These are phyloP conservation scores for Komagataella kurtzmanii DNA, from an alignment of 805 yeast species.

Conservation along the genomic window DNA sequence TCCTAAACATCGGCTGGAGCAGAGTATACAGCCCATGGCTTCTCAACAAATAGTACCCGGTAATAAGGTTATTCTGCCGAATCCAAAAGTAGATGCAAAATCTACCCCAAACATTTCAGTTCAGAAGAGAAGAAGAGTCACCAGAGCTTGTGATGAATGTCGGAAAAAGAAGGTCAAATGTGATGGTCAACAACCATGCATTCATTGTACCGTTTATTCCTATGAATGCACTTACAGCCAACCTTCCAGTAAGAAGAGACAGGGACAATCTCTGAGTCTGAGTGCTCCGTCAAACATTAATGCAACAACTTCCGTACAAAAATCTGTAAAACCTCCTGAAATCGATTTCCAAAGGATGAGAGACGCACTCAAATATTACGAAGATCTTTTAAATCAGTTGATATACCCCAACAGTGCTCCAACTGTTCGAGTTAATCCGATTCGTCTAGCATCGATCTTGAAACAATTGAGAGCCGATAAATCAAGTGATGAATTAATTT, in stretches of 20 bases:
- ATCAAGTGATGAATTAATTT: background rate
- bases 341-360: background rate
- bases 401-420: background rate
- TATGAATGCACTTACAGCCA: conserved; percentile 79
- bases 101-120: conserved; percentile 1
- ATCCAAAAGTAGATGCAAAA: background rate
- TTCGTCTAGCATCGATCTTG: conserved; percentile 18
- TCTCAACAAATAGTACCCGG: background rate
- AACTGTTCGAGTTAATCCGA: conserved; percentile 16
- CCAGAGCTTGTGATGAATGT: conserved; percentile 67
- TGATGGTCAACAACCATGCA: conserved; percentile 69
- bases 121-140: conserved; percentile 48
- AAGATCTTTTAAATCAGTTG: background rate
- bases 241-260: conserved; percentile 44
- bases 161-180: conserved; percentile 68
- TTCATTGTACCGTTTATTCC: conserved; percentile 76
- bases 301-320: background rate
- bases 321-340: background rate
- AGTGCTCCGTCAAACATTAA: conserved; percentile 1
- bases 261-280: conserved; percentile 4
- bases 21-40: background rate
- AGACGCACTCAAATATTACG: background rate
- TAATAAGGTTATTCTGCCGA: background rate
- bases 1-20: background rate
- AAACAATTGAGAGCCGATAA: conserved; percentile 3